phyloP scores from a whole-genome alignment of 176 grass and related monocot species.

The Cenchrus fungigraminus region DNA sequence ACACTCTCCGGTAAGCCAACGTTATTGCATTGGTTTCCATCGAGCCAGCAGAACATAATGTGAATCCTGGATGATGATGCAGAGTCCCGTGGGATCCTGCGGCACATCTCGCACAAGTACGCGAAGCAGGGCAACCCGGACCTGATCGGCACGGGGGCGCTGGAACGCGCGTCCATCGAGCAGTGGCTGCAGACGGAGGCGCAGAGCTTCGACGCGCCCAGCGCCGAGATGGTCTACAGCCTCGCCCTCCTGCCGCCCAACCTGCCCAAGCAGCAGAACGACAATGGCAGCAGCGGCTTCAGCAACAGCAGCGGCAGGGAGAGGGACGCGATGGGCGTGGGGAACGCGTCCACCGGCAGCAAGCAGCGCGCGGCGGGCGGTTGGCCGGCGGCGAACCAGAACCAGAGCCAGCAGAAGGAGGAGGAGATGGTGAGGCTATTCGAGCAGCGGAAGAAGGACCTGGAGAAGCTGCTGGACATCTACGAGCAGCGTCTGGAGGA shows the following conservation, averaged over 20 bases:
- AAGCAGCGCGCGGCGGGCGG: constrained; percentile 14
- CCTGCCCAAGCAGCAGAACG: constrained; percentile 29
- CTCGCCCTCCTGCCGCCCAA: constrained; percentile 52
- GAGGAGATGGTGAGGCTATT: constrained; percentile 55
- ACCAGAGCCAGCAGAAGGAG: constrained; percentile 17
- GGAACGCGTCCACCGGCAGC: constrained; percentile 9
- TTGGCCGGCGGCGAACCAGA: not conserved
- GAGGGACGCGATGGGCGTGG: not conserved
- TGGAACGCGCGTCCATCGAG: constrained; percentile 91
- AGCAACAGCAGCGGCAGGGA: not conserved
- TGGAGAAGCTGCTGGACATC: constrained; percentile 78
- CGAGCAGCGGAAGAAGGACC: constrained; percentile 64
- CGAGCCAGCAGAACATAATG: too few species aligned
- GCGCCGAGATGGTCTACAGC: constrained; percentile 85
- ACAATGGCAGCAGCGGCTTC: not conserved
- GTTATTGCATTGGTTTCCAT: not conserved
- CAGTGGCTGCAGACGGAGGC: constrained; percentile 97
- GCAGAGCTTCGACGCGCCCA: constrained; percentile 84
- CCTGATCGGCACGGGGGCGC: constrained; percentile 72
- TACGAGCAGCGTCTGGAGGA: constrained; percentile 85
- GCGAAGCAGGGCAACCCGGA: constrained; percentile 66
- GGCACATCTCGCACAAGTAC: constrained; percentile 81
- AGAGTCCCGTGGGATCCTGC: constrained; percentile 86
- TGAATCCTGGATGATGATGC: not conserved
- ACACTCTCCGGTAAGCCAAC: constrained; percentile 70